These are phyloP conservation scores for Clonostachys byssicola DNA, from an alignment of 2,329 filamentous ascomycete species.

Conservation along the genomic window DNA sequence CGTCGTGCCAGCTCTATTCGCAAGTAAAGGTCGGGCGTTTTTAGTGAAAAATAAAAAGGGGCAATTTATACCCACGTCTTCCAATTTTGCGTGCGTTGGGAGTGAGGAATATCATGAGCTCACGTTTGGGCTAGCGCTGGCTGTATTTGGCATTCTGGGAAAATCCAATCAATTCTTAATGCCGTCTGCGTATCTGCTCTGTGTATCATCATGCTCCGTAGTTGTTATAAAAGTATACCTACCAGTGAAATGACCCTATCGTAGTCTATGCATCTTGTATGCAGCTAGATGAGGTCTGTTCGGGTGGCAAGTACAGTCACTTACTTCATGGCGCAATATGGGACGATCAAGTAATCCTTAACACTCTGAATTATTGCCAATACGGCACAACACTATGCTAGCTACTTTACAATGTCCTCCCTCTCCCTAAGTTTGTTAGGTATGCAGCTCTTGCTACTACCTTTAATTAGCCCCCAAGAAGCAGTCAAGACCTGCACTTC, in stretches of 20 bases:
- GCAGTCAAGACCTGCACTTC: conserved; percentile 11
- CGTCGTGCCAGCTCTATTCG: conserved; percentile 92
- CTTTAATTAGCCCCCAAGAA: no score
- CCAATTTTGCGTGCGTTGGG: conserved; percentile 34
- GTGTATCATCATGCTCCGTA: no score
- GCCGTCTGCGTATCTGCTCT: background rate
- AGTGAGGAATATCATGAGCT: conserved; percentile 21
- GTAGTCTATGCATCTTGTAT: no score
- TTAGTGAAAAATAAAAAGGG: conserved; percentile 19
- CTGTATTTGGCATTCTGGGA: conserved; percentile 30
- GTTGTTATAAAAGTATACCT: no score
- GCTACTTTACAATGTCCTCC: no score
- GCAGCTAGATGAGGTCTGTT: no score
- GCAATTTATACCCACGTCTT: conserved; percentile 18
- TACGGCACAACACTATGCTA: conserved; percentile 1
- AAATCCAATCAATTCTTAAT: conserved; percentile 24
- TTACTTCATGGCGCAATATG: no score
- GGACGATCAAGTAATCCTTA: background rate
- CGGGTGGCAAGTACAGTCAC: no score
- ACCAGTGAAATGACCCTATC: no score
- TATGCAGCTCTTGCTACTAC: no score
- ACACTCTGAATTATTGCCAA: background rate
- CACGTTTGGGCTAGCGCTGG: conserved; percentile 7
- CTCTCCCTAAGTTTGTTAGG: no score
- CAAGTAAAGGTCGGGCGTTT: conserved; percentile 60